Percentiles rank a stretch among this genome's conserved stretches.
These are phyloP conservation scores for Bryopsis sp. DNA, from an alignment of 139 green algal species.

Conservation along the genomic window DNA sequence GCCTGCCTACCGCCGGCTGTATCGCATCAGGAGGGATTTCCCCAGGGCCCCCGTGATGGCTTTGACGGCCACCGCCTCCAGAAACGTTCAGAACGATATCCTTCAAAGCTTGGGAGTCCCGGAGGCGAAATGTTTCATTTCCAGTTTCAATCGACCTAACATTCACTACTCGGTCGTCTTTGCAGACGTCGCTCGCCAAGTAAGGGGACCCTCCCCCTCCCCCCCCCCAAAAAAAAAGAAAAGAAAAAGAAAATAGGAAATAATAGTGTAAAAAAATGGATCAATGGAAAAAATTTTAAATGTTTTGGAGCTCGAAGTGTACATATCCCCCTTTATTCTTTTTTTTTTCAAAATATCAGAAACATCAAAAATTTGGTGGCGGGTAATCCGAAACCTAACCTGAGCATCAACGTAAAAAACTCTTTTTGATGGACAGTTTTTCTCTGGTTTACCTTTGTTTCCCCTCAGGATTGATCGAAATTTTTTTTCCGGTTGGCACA, in stretches of 20 bases:
- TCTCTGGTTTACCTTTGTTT: too few species aligned
- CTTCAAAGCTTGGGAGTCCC: conserved; percentile 35
- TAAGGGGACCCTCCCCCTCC: too few species aligned
- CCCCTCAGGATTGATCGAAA: too few species aligned
- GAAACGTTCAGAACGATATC: conserved; percentile 67
- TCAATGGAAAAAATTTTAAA: conserved; percentile 45
- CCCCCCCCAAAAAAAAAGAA: too few species aligned
- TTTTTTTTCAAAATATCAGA: not conserved
- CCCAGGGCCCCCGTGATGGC: conserved; percentile 63
- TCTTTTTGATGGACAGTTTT: too few species aligned
- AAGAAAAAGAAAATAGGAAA: too few species aligned
- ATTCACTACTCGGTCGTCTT: not conserved
- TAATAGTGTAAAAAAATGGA: conserved; percentile 67
- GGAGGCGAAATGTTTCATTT: conserved; percentile 8
- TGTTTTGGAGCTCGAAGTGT: conserved; percentile 40
- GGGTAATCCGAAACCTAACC: too few species aligned
- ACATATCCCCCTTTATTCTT: not conserved
- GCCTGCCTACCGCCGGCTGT: conserved; percentile 37
- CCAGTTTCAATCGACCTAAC: not conserved
- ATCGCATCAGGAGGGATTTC: conserved; percentile 24
- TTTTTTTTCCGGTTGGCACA: too few species aligned
- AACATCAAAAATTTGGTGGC: too few species aligned
- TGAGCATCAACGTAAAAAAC: too few species aligned
- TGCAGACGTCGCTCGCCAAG: not conserved
- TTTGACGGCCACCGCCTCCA: conserved; percentile 79